Evolutionary conservation across 805 yeast species (phyloP), one percentile per base, ranked within the genome.

Genomic region (Cyberlindnera mycetangii): DNA sequence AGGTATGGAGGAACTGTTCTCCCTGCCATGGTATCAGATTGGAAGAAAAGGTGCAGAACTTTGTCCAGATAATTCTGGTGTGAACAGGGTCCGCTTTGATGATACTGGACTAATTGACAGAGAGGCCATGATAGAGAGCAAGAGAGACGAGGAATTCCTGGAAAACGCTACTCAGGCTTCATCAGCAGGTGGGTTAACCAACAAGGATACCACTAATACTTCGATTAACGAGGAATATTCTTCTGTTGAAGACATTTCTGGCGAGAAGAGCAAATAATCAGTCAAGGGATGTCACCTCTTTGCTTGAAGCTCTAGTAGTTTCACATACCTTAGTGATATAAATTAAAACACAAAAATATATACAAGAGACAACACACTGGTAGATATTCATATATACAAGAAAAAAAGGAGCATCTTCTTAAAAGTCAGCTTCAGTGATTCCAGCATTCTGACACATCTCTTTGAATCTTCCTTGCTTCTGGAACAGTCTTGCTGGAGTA

Each of bases 21-120:
- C 56, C 52, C 65, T 74, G 50, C 82, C 81, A 43, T 78, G 82
- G 82, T 74, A 75, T 57, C 53, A 74, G 41, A 68, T 78, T 51
- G 83, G 83, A 33, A 68, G 82, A 61, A 70, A 61, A 42, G 81
- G 81, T 54, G 68, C 71, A 25, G 60, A 66, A 49, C 65, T 76
- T 52, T 72, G 76, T 45, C 80, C 81, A 25, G 80, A 76, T 53
- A 66, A 64, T 54, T 69, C 76, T 17, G 72, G 67, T 48, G 57
- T 71, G 35, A 45, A 48, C 31, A 49, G 52, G 21, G 45, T 45
- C 7, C 43, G 41, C 34, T 42, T 40, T n/a, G 46, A 38, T 15
- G 48, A 39, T 10, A 22, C 32, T 31, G 47, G 48, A 1, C 37
- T 43, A 7, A 38, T 52, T n/a, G 46, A 37, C 30, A 31, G 37